phyloP scores from a whole-genome alignment of 495 filamentous ascomycete species.

The Talaromyces ruber region DNA sequence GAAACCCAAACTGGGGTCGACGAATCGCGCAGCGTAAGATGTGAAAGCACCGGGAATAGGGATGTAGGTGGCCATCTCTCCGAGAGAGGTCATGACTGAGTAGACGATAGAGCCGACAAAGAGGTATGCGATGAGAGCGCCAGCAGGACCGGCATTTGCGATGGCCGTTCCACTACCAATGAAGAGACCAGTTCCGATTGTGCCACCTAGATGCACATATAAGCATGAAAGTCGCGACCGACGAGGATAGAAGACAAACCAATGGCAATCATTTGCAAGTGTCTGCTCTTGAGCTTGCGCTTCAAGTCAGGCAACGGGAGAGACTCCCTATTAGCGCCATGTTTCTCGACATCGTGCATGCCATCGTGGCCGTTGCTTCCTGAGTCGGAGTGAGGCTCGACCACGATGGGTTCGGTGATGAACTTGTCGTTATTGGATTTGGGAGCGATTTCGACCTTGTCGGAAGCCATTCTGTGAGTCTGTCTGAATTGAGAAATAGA shows the following conservation, averaged over 20 bases:
- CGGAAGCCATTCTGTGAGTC: background rate
- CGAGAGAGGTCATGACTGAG: constrained; percentile 38
- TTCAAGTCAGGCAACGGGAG: constrained; percentile 38
- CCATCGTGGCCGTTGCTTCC: constrained; percentile 6
- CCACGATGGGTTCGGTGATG: background rate
- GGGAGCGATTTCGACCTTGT: background rate
- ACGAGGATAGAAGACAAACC: constrained; percentile 40
- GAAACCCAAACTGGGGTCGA: constrained; percentile 68
- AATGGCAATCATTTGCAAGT: constrained; percentile 69
- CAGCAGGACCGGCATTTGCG: constrained; percentile 55
- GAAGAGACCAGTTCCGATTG: constrained; percentile 71
- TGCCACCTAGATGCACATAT: constrained; percentile 38
- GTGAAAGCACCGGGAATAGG: constrained; percentile 72
- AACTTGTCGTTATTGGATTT: background rate
- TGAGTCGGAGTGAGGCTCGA: background rate
- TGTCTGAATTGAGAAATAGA: background rate
- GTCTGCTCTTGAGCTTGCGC: constrained; percentile 59
- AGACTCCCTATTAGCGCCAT: constrained; percentile 30
- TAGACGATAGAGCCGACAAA: constrained; percentile 59
- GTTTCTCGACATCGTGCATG: constrained; percentile 30
- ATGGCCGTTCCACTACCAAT: constrained; percentile 62
- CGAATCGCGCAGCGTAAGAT: constrained; percentile 62
- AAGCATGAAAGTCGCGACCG: constrained; percentile 19
- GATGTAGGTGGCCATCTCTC: constrained; percentile 71
- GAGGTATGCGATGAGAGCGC: constrained; percentile 59